Conservation (phyloP, 1,284 basidiomycete species). For the Fomitiporia mediterranea region DNA sequence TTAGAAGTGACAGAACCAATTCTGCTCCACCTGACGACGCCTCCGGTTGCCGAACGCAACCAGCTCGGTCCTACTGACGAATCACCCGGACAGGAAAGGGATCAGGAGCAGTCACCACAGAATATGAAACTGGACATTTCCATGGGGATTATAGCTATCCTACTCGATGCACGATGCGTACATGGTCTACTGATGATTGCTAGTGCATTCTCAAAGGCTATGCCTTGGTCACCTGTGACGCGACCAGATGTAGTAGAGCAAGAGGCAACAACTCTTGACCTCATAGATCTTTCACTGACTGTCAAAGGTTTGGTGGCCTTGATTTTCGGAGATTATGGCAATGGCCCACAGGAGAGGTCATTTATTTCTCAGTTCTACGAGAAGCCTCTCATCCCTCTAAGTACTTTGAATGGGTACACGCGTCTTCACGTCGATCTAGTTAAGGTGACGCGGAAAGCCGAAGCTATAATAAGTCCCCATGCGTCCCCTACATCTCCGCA, state of each 20-base stretch:
- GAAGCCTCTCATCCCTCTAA: slow-evolving; percentile 52
- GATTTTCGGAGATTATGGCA: slow-evolving; percentile 30
- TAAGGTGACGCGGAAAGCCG: slow-evolving; percentile 24
- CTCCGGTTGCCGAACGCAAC: slow-evolving; percentile 12
- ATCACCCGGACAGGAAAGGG: slow-evolving; percentile 5
- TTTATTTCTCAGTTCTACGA: slow-evolving; percentile 44
- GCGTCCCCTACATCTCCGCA: not conserved
- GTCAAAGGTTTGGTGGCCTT: slow-evolving; percentile 49
- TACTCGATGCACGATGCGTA: slow-evolving; percentile 50
- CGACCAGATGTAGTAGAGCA: not conserved
- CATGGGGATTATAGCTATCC: slow-evolving; percentile 48
- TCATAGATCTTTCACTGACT: slow-evolving; percentile 34
- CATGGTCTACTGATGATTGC: slow-evolving; percentile 40
- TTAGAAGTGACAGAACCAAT: slow-evolving; percentile 57
- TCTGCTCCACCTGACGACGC: slow-evolving; percentile 47
- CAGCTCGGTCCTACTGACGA: slow-evolving; percentile 8
- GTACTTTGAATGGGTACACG: slow-evolving; percentile 43
- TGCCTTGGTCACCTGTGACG: not conserved
- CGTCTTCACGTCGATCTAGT: slow-evolving; percentile 55
- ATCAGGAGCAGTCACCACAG: not conserved
- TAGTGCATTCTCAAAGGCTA: slow-evolving; percentile 28
- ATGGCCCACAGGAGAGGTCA: slow-evolving; percentile 11
- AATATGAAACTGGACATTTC: slow-evolving; percentile 33
- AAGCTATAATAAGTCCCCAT: not conserved
- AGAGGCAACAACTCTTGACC: slow-evolving; percentile 29